Percentiles rank a stretch among this genome's conserved stretches.
Evolutionary conservation across 805 yeast species (phyloP).

Genomic region (Lipomyces yamanashiensis): DNA sequence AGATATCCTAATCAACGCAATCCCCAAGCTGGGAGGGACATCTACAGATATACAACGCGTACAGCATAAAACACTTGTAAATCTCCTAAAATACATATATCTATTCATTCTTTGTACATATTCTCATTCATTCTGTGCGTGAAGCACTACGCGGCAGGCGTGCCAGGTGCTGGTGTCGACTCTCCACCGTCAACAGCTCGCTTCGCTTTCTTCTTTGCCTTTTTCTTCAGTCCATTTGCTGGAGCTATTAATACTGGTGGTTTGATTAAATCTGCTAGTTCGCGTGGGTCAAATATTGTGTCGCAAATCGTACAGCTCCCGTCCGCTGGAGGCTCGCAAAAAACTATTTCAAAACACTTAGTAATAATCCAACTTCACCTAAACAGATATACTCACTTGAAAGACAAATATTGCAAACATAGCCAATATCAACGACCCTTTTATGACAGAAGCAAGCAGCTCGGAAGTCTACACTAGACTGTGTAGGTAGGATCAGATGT

Average conservation of each 20-base stretch:
- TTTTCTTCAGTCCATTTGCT: slow-evolving; percentile 46
- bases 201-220: slow-evolving; percentile 33
- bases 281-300: slow-evolving; percentile 69
- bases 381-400: slow-evolving; percentile 55
- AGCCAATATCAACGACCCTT: slow-evolving; percentile 89
- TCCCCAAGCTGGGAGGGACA: no score
- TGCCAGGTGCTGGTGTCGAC: slow-evolving; percentile 1
- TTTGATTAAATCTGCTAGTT: slow-evolving; percentile 60
- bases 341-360: slow-evolving; percentile 49
- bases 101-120: no score
- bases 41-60: no score
- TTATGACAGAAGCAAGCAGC: slow-evolving; percentile 94
- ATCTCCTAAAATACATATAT: no score
- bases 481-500: slow-evolving; percentile 79
- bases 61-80: no score
- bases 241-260: slow-evolving; percentile 59
- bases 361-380: slow-evolving; percentile 39
- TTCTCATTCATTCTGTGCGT: background rate
- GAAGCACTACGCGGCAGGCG: background rate
- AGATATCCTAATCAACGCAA: no score
- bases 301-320: slow-evolving; percentile 86
- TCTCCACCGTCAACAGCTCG: background rate
- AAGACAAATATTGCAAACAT: slow-evolving; percentile 91
- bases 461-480: slow-evolving; percentile 84
- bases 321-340: slow-evolving; percentile 55